Conservation (phyloP, 225 moss, liverwort and hornwort genomes). For the Takakia lepidozioides region DNA sequence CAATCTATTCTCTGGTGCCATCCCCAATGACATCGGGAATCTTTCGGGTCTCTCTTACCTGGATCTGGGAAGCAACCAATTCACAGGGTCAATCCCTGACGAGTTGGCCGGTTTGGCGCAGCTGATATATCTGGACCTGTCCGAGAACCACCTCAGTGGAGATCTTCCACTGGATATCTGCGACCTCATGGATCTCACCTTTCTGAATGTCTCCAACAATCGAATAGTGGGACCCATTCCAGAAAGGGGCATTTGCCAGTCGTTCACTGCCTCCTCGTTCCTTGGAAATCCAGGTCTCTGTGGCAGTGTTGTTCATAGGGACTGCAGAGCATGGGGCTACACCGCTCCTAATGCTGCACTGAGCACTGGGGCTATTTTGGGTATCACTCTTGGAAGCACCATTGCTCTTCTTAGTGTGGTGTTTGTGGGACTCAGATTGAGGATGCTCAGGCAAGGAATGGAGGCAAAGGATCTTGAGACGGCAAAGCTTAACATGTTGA, state of each 20-base stretch:
- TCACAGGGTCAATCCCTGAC: constrained; percentile 43
- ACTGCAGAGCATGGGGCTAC: constrained; percentile 8
- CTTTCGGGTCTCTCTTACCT: constrained; percentile 45
- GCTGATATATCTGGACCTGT: constrained; percentile 43
- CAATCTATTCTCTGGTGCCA: constrained; percentile 37
- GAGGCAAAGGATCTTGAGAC: constrained; percentile 52
- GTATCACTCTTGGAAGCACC: constrained; percentile 50
- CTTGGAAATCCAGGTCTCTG: constrained; percentile 20
- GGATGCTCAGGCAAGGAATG: constrained; percentile 24
- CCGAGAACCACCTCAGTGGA: constrained; percentile 49
- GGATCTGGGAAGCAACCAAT: constrained; percentile 36
- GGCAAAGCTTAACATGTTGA: constrained; percentile 58
- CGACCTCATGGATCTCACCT: constrained; percentile 21
- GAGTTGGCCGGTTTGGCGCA: constrained; percentile 39
- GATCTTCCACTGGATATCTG: constrained; percentile 39
- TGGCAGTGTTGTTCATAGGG: constrained; percentile 17
- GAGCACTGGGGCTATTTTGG: constrained; percentile 47
- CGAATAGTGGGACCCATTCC: constrained; percentile 24
- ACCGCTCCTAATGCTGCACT: neutral
- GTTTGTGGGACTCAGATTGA: constrained; percentile 43
- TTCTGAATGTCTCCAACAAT: constrained; percentile 40
- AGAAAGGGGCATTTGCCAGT: constrained; percentile 20
- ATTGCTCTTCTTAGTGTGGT: constrained; percentile 40
- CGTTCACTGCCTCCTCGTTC: constrained; percentile 13
- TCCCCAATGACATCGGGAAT: constrained; percentile 40